phyloP scores from a whole-genome alignment of 768 basidiomycete genomes.

The Tylopilus balloui region DNA sequence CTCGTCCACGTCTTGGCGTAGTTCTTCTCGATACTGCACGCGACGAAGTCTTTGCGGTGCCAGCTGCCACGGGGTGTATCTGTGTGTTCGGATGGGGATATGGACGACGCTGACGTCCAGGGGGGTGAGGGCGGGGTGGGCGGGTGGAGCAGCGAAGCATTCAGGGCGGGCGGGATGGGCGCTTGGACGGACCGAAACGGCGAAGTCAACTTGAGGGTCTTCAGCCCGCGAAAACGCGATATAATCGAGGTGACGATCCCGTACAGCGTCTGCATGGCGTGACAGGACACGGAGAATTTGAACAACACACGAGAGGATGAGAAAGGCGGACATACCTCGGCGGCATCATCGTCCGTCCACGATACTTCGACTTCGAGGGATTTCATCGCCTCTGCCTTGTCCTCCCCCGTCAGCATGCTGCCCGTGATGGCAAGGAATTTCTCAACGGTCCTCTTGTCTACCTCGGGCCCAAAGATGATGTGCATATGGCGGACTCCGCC shows the following conservation, averaged over 20 bases:
- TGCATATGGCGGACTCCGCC: conserved; percentile 29
- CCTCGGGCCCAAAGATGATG: conserved; percentile 28
- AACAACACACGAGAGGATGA: too few species aligned
- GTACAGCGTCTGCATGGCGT: conserved; percentile 22
- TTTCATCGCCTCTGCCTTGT: conserved; percentile 11
- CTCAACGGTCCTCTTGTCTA: conserved; percentile 32
- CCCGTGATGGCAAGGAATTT: conserved; percentile 29
- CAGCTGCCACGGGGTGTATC: not conserved
- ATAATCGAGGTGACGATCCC: conserved; percentile 30
- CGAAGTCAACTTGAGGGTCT: conserved; percentile 29
- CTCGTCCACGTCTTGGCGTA: conserved; percentile 30
- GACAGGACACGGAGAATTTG: too few species aligned
- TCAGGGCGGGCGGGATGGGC: conserved; percentile 6
- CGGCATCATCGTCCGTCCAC: conserved; percentile 27
- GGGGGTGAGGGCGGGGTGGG: conserved; percentile 9
- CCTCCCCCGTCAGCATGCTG: conserved; percentile 15
- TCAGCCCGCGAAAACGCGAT: conserved; percentile 29
- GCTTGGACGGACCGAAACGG: conserved; percentile 29
- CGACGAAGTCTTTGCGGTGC: conserved; percentile 27
- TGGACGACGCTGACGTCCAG: not conserved
- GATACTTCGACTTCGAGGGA: conserved; percentile 27
- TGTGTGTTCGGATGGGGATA: not conserved
- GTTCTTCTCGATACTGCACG: conserved; percentile 20
- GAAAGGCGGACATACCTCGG: conserved; percentile 22
- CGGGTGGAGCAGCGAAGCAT: not conserved